A percentile compares a stretch with the other conserved stretches of the same genome.
Conservation (phyloP, 139 green algal genomes). For the Chlamydomonas urium region DNA sequence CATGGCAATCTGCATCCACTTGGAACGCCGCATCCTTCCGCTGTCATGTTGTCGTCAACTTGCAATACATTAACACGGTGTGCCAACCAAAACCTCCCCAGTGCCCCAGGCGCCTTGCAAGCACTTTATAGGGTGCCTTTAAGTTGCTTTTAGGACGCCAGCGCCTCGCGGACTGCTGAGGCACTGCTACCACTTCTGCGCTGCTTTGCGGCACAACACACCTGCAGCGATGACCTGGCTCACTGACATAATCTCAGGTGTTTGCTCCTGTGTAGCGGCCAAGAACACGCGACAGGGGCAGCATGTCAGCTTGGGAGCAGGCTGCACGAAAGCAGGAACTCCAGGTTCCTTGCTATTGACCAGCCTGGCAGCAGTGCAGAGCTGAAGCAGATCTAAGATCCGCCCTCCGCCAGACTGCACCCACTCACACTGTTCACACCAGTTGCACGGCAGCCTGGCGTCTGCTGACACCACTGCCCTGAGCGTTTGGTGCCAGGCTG, state of each 20-base stretch:
- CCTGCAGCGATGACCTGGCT: conserved; percentile 39
- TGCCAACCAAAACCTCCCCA: no score
- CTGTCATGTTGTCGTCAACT: no score
- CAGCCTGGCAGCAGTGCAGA: background rate
- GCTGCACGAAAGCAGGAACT: background rate
- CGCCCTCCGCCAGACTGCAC: background rate
- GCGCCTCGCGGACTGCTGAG: no score
- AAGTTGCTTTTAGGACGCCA: no score
- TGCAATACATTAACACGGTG: no score
- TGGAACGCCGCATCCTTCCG: no score
- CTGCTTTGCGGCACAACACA: no score
- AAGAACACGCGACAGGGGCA: background rate
- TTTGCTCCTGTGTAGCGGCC: conserved; percentile 28
- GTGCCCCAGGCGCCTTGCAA: no score
- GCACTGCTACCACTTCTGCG: no score
- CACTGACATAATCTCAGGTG: conserved; percentile 54
- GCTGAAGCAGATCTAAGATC: background rate
- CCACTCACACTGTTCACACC: background rate
- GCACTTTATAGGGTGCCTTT: no score
- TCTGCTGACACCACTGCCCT: background rate
- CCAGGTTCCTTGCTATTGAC: background rate
- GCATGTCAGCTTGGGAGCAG: background rate
- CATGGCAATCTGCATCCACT: no score
- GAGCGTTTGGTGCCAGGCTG: background rate
- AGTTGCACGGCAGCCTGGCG: background rate